Evolutionary conservation across 2,329 filamentous ascomycete genomes (phyloP), one percentile per base, ranked within the genome.

Genomic region (Leptographium procerum): DNA sequence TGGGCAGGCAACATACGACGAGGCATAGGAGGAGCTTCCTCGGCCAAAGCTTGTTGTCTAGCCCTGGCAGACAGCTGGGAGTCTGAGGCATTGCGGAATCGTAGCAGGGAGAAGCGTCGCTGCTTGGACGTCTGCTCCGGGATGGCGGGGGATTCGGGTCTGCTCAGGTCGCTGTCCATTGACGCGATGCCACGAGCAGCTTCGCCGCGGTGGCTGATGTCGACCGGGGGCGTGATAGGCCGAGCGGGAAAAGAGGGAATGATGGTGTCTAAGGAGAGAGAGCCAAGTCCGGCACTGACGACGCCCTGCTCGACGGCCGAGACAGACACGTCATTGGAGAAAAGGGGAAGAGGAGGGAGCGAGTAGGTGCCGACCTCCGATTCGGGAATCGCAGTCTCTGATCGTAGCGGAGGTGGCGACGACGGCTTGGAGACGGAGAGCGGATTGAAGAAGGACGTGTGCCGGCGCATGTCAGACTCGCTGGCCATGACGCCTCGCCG

Each of bases 61-160:
- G 87, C 86, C 69, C 84, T 82, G 33, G 84, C 77, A 13, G 89
- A 90, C 61, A 97, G 75, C 71, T 96, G 91, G 55, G 91, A 88
- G 73, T 97, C 92, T 10, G 91, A 96, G 61, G 90, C 91, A 80
- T 96, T 91, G 67, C 91, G 88, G 70, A 94, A 91, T 68, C 87
- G 86, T 73, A 96, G 76, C 71, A 95, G 76, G 58, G 81, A 85
- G 68, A 86, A 86, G 61, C 83, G 80, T 60, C 77, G 79, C 65
- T 83, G 78, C 65, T 79, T 84, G 36, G 73, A 72, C 34, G 72
- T 75, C 66, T 83, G 77, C 55, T 81, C 79, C 64, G 82, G 78
- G 57, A 78, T 69, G 16, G 78, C 75, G 29, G 80, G 80, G 14
- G 76, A 77, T 40, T 71, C 72, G 14, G 77, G 74, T 40, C 76